Evolutionary conservation across 2,329 filamentous ascomycete species (phyloP).

Genomic region (Ceratocystis huliohia): DNA sequence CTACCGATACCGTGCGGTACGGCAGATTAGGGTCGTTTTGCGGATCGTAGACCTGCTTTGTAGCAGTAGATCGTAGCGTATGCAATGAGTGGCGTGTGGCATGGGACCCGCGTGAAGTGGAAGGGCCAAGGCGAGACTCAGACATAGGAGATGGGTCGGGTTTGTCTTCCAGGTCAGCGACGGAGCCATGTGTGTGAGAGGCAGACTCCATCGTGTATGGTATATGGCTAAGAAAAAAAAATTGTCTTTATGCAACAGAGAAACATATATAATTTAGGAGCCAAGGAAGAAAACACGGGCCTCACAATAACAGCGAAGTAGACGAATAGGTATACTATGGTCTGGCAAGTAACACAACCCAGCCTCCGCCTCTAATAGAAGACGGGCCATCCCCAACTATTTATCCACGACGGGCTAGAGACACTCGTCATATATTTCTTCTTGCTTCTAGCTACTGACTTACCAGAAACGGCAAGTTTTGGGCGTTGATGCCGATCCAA

Average conservation of each 20-base stretch:
- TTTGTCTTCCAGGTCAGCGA: background rate
- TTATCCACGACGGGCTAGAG: background rate
- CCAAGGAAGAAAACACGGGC: background rate
- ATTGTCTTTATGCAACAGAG: background rate
- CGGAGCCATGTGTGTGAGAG: background rate
- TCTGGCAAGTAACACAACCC: too few species aligned
- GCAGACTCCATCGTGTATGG: slow-evolving; percentile 6
- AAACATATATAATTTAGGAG: background rate
- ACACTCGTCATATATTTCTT: background rate
- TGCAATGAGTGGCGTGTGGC: slow-evolving; percentile 16
- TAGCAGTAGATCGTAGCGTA: slow-evolving; percentile 22
- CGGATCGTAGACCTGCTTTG: slow-evolving; percentile 31
- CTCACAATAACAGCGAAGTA: too few species aligned
- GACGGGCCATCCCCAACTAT: background rate
- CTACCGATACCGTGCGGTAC: slow-evolving; percentile 47
- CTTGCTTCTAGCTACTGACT: background rate
- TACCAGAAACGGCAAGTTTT: background rate
- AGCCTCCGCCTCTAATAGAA: too few species aligned
- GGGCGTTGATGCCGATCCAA: background rate
- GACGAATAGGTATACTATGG: too few species aligned
- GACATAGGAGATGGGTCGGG: background rate
- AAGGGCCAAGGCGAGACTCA: slow-evolving; percentile 14
- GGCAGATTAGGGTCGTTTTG: slow-evolving; percentile 46
- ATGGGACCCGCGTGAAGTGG: slow-evolving; percentile 23
- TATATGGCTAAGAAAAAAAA: background rate